phyloP scores from a whole-genome alignment of 202 grass and related monocot species.

The Digitaria exilis region DNA sequence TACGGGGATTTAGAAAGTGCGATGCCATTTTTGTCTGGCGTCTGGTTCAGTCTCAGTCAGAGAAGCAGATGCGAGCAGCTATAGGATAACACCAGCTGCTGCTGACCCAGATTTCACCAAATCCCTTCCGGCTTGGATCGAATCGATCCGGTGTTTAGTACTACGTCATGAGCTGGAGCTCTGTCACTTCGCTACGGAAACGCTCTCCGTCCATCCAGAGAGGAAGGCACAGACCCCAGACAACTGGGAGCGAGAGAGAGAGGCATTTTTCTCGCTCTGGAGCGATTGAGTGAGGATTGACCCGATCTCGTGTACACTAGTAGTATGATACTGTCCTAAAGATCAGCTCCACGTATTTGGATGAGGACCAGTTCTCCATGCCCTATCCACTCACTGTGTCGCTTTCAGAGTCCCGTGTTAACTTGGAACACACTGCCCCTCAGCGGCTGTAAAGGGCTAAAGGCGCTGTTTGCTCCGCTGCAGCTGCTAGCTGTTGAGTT shows the following conservation, averaged over 20 bases:
- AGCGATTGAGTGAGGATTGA: background rate
- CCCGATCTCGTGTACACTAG: no score
- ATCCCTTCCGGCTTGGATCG: background rate
- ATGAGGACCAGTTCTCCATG: background rate
- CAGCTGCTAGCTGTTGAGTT: no score
- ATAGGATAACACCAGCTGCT: background rate
- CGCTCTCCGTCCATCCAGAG: background rate
- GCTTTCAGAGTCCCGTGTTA: constrained; percentile 6
- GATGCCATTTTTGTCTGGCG: background rate
- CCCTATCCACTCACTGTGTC: no score
- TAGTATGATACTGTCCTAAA: no score
- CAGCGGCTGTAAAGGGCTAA: no score
- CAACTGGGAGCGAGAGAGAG: no score
- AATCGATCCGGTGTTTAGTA: background rate
- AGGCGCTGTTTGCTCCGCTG: no score
- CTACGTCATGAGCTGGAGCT: background rate
- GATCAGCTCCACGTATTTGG: background rate
- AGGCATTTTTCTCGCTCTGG: no score
- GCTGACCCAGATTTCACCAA: background rate
- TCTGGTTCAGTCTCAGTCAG: background rate
- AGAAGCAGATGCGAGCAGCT: background rate
- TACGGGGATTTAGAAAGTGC: background rate
- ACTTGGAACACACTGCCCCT: no score
- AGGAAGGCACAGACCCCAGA: no score
- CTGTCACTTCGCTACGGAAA: background rate